Base-by-base conservation (phyloP, 345 rosid species). In the Iberis pinnata region DNA sequence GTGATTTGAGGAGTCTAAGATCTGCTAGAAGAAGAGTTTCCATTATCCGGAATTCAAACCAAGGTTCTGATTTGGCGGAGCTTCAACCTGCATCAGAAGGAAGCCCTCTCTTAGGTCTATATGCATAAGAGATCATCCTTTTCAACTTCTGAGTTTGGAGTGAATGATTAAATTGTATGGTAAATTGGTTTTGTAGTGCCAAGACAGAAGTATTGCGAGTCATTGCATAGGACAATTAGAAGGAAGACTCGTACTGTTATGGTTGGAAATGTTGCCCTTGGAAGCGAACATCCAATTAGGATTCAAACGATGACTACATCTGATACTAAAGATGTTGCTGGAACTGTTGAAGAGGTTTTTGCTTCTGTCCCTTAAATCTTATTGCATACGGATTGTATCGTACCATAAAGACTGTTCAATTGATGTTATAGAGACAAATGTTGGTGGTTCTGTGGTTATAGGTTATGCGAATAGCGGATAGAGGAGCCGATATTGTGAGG, bases 251-350 rank as follows among this genome's bases (percentile, higher is more conserved):
- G 85, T 58, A 85, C 98, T 1, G 98, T 92, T 38, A 80, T 80
- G 95, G 98, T 88, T 58, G 98, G 98, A 56, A 75, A 92, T 59
- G 96, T 92, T 33, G 73, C 83, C 22, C 87, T 88, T 69, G 98
- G 98, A 5, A 83, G 96, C 49, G 83, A 92, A 10, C 93, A 92
- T 77, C 98, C 98, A 3, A 73, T 92, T 36, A 79, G 95, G 68
- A 75, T 92, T 65, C 98, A 92, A 45, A 92, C 98, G 2, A 92
- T 92, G 98, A 92, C 98, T 49, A 92, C 96, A 40, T 62, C 75
- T 0, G 93, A 92, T 70, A 92, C 98, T 8, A 88, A 84, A 69
- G 86, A 92, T 70, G 74, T 88, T 59, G 76, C 93, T 70, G 95
- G 62, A n/a, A 92, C 98, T 44, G 89, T 92, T 56, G 96, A 88